Evolutionary conservation across 352 stramenopile species (phyloP).

Genomic region (Salisapilia sapeloensis): DNA sequence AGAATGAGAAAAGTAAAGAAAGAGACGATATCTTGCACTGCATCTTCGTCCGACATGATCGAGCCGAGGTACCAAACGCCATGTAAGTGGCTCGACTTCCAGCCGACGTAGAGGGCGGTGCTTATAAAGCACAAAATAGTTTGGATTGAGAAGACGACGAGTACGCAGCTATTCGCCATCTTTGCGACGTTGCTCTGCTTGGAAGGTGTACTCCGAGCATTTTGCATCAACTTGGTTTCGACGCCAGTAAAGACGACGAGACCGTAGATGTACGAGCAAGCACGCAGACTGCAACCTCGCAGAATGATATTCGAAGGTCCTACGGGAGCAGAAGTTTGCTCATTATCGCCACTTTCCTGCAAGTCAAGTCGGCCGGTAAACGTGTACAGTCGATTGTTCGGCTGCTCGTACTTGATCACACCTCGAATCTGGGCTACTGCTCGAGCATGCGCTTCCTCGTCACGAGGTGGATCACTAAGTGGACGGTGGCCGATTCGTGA

Average conservation of each 20-base stretch:
- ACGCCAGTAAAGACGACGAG: slow-evolving; percentile 82
- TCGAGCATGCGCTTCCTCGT: slow-evolving; percentile 15
- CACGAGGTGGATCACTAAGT: slow-evolving; percentile 25
- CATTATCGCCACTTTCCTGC: slow-evolving; percentile 10
- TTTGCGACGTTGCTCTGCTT: slow-evolving; percentile 62
- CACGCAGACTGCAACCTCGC: slow-evolving; percentile 50
- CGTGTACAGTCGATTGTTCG: slow-evolving; percentile 65
- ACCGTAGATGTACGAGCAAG: slow-evolving; percentile 35
- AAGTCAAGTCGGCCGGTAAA: slow-evolving; percentile 38
- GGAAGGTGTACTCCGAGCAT: slow-evolving; percentile 34
- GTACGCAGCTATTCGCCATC: slow-evolving; percentile 50
- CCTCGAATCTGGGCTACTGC: slow-evolving; percentile 19
- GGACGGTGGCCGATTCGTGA: slow-evolving; percentile 36
- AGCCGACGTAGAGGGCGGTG: slow-evolving; percentile 34
- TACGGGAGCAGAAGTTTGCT: slow-evolving; percentile 22
- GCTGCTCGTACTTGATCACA: slow-evolving; percentile 49
- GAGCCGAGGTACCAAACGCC: slow-evolving; percentile 32
- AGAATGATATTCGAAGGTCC: slow-evolving; percentile 69
- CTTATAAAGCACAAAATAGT: slow-evolving; percentile 41
- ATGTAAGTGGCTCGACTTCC: slow-evolving; percentile 16
- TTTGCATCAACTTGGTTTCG: slow-evolving; percentile 82
- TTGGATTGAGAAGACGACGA: slow-evolving; percentile 51
- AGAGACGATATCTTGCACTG: slow-evolving; percentile 33
- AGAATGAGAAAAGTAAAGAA: slow-evolving; percentile 93
- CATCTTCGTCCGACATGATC: slow-evolving; percentile 2